Conservation (phyloP, 2,329 filamentous ascomycete species). For the Mollisia scopiformis region DNA sequence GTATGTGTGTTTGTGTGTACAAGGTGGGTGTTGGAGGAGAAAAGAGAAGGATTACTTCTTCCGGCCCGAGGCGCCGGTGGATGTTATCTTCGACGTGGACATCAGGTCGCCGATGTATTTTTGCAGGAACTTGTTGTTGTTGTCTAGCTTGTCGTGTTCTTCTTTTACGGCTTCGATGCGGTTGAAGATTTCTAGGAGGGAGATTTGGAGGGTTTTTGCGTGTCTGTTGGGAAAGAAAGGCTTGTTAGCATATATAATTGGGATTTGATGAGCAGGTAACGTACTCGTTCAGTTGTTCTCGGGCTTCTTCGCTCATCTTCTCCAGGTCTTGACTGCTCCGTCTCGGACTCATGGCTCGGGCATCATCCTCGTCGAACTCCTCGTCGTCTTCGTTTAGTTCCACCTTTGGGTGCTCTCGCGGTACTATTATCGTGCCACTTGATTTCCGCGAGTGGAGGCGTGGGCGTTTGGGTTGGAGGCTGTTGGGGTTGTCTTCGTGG, state of each 20-base stretch:
- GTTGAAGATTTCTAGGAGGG: constrained; percentile 85
- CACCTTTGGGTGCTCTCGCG: constrained; percentile 73
- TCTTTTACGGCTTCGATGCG: constrained; percentile 92
- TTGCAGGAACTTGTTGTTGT: constrained; percentile 94
- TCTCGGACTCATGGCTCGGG: constrained; percentile 91
- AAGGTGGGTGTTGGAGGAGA: neutral
- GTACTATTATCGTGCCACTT: constrained; percentile 82
- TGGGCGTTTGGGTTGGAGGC: constrained; percentile 51
- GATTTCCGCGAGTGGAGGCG: constrained; percentile 74
- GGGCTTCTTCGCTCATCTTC: constrained; percentile 80
- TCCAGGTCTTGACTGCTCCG: constrained; percentile 90
- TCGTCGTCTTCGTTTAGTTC: constrained; percentile 71
- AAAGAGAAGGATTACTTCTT: constrained; percentile 29
- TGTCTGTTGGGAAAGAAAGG: constrained; percentile 72
- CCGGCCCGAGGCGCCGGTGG: constrained; percentile 38
- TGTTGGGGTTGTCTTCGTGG: constrained; percentile 15
- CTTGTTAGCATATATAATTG: neutral
- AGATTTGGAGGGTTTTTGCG: constrained; percentile 86
- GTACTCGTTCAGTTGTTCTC: constrained; percentile 61
- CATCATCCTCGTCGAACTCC: constrained; percentile 79
- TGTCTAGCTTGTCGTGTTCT: constrained; percentile 96
- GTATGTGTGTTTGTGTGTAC: neutral
- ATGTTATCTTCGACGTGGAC: constrained; percentile 77
- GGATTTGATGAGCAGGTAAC: constrained; percentile 37
- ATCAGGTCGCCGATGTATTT: constrained; percentile 98